Conservation (phyloP, 306 rosid species). For the Cicer arietinum region DNA sequence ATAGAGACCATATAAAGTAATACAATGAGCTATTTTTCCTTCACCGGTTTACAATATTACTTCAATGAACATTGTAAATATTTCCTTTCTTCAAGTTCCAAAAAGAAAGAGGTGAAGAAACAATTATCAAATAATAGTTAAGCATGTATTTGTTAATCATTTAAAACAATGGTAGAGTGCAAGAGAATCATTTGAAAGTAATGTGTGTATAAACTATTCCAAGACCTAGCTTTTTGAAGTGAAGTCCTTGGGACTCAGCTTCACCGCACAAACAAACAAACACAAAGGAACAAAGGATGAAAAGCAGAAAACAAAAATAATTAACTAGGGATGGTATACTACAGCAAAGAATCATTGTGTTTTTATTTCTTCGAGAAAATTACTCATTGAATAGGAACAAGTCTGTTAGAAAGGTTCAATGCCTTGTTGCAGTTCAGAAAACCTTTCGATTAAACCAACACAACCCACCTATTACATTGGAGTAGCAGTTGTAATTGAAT, state of each 20-base stretch:
- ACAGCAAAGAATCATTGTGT: slow-evolving; percentile 66
- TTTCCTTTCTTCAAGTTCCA: too few relatives aligned
- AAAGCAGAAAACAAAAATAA: slow-evolving; percentile 10
- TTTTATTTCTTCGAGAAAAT: slow-evolving; percentile 42
- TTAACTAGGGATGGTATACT: slow-evolving; percentile 36
- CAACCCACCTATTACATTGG: slow-evolving; percentile 49
- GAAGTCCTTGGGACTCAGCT: too few relatives aligned
- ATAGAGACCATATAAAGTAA: neutral
- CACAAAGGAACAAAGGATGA: neutral
- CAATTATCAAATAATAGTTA: too few relatives aligned
- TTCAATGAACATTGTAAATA: neutral
- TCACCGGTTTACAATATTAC: neutral
- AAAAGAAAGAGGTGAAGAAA: too few relatives aligned
- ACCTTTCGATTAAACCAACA: slow-evolving; percentile 47
- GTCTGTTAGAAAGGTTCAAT: slow-evolving; percentile 41
- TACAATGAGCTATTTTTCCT: neutral
- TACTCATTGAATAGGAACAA: slow-evolving; percentile 46
- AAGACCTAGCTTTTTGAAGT: too few relatives aligned
- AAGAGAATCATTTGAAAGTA: too few relatives aligned
- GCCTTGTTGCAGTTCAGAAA: slow-evolving; percentile 48
- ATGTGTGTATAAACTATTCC: too few relatives aligned
- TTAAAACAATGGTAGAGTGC: too few relatives aligned
- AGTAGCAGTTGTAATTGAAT: slow-evolving; percentile 41
- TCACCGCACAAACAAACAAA: too few relatives aligned
- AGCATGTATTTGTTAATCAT: too few relatives aligned